These are phyloP conservation scores for Casuarina equisetifolia DNA, from an alignment of 306 rosid species.

Conservation along the genomic window DNA sequence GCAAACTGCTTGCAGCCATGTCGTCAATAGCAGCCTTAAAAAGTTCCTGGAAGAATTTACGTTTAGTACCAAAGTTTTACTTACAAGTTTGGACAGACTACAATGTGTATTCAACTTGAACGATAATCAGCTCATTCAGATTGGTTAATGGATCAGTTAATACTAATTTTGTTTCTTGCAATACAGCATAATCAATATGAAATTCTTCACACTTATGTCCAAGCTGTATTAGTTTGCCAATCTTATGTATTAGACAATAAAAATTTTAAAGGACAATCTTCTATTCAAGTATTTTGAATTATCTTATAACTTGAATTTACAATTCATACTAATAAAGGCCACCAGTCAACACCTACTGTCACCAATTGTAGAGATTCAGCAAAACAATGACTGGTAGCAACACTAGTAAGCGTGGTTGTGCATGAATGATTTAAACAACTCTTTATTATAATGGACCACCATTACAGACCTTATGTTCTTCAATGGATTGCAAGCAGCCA, in stretches of 20 bases:
- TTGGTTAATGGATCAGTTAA: neutral
- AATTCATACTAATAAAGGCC: neutral
- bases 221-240: neutral
- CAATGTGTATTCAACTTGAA: neutral
- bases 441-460: constrained; percentile 1
- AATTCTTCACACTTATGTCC: neutral
- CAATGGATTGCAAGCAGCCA: constrained; percentile 56
- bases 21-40: constrained; percentile 64
- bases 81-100: neutral
- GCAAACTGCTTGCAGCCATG: constrained; percentile 92
- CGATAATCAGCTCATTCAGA: neutral
- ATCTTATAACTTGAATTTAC: neutral
- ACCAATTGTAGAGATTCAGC: constrained; percentile 9
- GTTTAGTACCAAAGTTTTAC: constrained; percentile 4
- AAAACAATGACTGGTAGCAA: constrained; percentile 21
- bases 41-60: constrained; percentile 45
- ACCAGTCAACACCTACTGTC: neutral
- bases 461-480: constrained; percentile 62
- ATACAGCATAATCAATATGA: neutral
- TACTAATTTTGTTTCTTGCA: neutral
- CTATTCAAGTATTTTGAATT: neutral
- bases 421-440: constrained; percentile 20
- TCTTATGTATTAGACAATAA: neutral
- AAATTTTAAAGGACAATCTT: neutral
- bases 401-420: constrained; percentile 16